Evolutionary conservation across 768 basidiomycete genomes (phyloP).

Genomic region (Pleurotus sapidus): DNA sequence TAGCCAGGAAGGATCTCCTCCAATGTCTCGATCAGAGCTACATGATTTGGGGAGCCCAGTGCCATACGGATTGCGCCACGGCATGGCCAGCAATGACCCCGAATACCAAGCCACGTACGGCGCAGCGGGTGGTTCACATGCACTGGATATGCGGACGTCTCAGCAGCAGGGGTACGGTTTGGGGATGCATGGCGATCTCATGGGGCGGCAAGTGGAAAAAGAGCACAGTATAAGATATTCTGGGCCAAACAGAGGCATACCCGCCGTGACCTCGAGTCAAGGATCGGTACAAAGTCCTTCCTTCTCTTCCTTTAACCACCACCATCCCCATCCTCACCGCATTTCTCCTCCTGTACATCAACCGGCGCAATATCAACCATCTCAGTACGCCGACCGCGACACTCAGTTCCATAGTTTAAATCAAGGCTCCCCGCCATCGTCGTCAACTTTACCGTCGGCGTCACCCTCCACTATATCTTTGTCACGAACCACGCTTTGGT

Average conservation of each 20-base stretch:
- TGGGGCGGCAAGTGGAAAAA: constrained; percentile 2
- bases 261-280: constrained; percentile 23
- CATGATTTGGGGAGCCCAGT: constrained; percentile 36
- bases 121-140: neutral
- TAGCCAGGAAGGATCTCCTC: neutral
- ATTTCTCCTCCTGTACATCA: constrained; percentile 27
- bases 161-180: neutral
- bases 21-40: constrained; percentile 43
- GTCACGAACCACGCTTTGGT: constrained; percentile 69
- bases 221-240: neutral
- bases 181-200: neutral
- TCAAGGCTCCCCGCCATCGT: constrained; percentile 17
- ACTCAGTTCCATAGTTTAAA: constrained; percentile 10
- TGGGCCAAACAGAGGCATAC: constrained; percentile 44
- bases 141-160: neutral
- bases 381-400: constrained; percentile 8
- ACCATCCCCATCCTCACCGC: constrained; percentile 31
- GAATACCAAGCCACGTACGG: neutral
- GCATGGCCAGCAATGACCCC: constrained; percentile 6
- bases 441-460: constrained; percentile 16
- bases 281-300: constrained; percentile 21
- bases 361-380: constrained; percentile 17
- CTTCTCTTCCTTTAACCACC: constrained; percentile 44
- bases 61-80: constrained; percentile 16
- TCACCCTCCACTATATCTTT: constrained; percentile 20